Percentiles rank a stretch among this genome's conserved stretches.
These are phyloP conservation scores for Kwoniella newhampshirensis DNA, from an alignment of 768 basidiomycete species.

Conservation along the genomic window DNA sequence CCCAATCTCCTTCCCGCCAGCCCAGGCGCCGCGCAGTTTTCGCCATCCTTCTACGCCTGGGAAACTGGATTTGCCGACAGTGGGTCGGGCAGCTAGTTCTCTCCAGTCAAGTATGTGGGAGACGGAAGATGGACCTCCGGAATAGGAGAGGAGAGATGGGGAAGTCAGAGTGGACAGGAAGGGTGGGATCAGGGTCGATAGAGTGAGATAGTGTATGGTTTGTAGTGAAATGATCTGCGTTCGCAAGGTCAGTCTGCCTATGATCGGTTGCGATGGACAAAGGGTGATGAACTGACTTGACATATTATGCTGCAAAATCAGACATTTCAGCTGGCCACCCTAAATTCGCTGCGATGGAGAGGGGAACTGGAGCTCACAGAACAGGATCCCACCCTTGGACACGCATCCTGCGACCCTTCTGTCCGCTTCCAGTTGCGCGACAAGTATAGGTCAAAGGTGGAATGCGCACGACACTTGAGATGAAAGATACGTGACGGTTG, in stretches of 20 bases:
- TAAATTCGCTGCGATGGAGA: neutral
- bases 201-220: slow-evolving; percentile 86
- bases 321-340: neutral
- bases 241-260: neutral
- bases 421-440: too few relatives aligned
- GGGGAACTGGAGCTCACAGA: slow-evolving; percentile 52
- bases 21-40: slow-evolving; percentile 73
- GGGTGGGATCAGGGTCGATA: slow-evolving; percentile 78
- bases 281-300: slow-evolving; percentile 60
- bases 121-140: slow-evolving; percentile 49
- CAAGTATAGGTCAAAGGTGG: too few relatives aligned
- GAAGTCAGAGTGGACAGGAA: slow-evolving; percentile 69
- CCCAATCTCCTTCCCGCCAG: slow-evolving; percentile 73
- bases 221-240: slow-evolving; percentile 86
- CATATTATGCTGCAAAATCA: slow-evolving; percentile 64
- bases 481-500: too few relatives aligned
- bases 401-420: slow-evolving; percentile 23
- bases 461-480: too few relatives aligned
- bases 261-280: neutral
- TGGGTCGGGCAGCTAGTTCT: slow-evolving; percentile 83
- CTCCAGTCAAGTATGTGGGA: slow-evolving; percentile 87
- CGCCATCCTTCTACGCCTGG: slow-evolving; percentile 58
- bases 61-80: slow-evolving; percentile 55
- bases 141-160: slow-evolving; percentile 42
- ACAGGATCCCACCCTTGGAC: slow-evolving; percentile 81